These are phyloP conservation scores for Sphenostylis stenocarpa DNA, from an alignment of 306 rosid species.

Conservation along the genomic window DNA sequence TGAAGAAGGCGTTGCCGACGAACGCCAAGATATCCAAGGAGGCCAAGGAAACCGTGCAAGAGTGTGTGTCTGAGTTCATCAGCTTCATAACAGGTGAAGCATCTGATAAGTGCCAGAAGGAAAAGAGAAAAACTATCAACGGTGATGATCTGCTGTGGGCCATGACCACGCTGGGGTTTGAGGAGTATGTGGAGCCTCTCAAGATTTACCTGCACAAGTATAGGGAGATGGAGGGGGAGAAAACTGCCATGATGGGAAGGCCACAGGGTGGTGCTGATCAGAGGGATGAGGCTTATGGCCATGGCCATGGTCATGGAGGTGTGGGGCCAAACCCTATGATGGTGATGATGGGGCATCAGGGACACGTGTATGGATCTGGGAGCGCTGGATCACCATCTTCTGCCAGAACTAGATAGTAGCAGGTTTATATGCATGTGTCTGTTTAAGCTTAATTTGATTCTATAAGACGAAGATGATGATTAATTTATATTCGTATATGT, in stretches of 20 bases:
- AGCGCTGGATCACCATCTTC: constrained; percentile 44
- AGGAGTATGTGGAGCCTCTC: constrained; percentile 61
- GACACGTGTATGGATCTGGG: constrained; percentile 59
- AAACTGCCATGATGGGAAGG: constrained; percentile 26
- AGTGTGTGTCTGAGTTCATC: constrained; percentile 66
- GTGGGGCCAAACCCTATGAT: constrained; percentile 31
- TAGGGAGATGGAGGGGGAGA: constrained; percentile 59
- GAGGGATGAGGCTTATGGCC: constrained; percentile 17
- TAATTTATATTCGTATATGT: neutral
- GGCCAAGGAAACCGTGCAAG: constrained; percentile 63
- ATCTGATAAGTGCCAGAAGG: constrained; percentile 60
- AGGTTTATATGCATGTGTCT: neutral
- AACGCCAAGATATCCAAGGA: constrained; percentile 65
- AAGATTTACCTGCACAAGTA: constrained; percentile 56
- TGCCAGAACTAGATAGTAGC: constrained; percentile 35
- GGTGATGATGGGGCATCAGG: constrained; percentile 52
- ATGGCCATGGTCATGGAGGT: neutral
- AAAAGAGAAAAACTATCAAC: constrained; percentile 59
- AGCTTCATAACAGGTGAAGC: constrained; percentile 66
- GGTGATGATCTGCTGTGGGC: constrained; percentile 74
- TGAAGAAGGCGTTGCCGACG: constrained; percentile 61
- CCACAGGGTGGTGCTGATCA: neutral
- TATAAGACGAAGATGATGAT: neutral
- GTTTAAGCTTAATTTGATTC: neutral
- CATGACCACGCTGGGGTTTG: constrained; percentile 58